Evolutionary conservation across 1,284 basidiomycete species (phyloP), one percentile per base, ranked within the genome.

Genomic region (Testicularia cyperi): DNA sequence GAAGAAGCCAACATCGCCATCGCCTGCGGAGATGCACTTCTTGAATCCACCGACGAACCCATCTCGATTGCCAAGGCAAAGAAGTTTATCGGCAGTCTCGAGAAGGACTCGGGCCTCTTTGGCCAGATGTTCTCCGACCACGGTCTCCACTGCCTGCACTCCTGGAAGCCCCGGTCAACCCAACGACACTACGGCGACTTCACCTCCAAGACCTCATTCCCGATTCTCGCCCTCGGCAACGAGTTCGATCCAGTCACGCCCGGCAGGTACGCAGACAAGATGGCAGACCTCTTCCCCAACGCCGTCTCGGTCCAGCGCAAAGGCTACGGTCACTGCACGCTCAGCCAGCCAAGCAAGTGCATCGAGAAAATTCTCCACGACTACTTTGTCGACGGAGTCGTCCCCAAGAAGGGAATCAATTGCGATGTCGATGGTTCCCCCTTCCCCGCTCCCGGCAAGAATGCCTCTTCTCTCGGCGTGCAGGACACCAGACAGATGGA

Each of bases 161-260:
- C 54, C 28, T 63, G 51, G 61, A 54, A 48, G 40, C 30, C 49
- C 13, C 57, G 65, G 10, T 47, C 52, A 23, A 57, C 47, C 40
- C 62, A 68, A 27, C 52, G 49, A n/a, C 52, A 57, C 38, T 43
- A 30, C 10, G 65, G 65, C 32, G 22, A 54, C 21, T 68, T 64
- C 23, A 42, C 49, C 31, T 51, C 34, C 57, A 51, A 44, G 29
- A 61, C 65, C 10, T 47, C 62, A 8, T 60, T 42, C 35, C 65
- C 65, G 10, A 23, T 68, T 19, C 57, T 68, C 20, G 38, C 32
- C 14, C 52, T 64, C n/a, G 57, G 62, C 27, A 68, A 68, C 43
- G 56, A 65, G 27, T 65, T 43, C 26, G 65, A 68, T 25, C 65
- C 65, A n/a, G 65, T 65, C 24, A 68, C 65, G 9, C 62, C 65